Evolutionary conservation across 352 stramenopile species (phyloP).

Genomic region (Phytophthora cactorum): DNA sequence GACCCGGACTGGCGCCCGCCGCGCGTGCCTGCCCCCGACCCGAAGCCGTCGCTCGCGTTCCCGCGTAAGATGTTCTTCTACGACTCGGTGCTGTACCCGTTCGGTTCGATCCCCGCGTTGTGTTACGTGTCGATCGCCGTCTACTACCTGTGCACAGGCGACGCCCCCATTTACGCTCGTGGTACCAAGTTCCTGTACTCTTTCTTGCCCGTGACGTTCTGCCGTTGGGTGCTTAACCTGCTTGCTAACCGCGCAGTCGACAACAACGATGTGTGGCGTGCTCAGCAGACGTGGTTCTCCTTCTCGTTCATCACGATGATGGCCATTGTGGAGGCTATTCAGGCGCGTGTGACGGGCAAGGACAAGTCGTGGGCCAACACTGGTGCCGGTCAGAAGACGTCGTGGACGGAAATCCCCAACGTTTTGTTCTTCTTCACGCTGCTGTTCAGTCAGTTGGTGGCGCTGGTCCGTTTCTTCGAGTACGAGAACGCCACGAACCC

Average conservation of each 20-base stretch:
- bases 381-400: constrained; percentile 89
- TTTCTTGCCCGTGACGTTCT: constrained; percentile 87
- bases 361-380: constrained; percentile 91
- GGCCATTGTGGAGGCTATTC: constrained; percentile 83
- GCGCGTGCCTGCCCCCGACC: constrained; percentile 81
- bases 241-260: constrained; percentile 87
- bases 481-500: constrained; percentile 90
- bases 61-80: constrained; percentile 92
- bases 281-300: constrained; percentile 91
- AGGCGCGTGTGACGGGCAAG: constrained; percentile 83
- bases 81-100: constrained; percentile 89
- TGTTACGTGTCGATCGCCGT: constrained; percentile 87
- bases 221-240: constrained; percentile 84
- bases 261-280: constrained; percentile 91
- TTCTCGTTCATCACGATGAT: constrained; percentile 91
- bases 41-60: constrained; percentile 83
- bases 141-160: constrained; percentile 88
- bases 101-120: constrained; percentile 85
- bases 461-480: constrained; percentile 87
- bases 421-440: constrained; percentile 90
- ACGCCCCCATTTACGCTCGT: constrained; percentile 87
- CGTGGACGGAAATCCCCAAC: constrained; percentile 90
- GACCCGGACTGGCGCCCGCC: constrained; percentile 88
- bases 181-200: constrained; percentile 85
- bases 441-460: constrained; percentile 73